Evolutionary conservation across 106 monocot genomes (phyloP), one percentile per base, ranked within the genome.

Genomic region (Gastrodia elata): DNA sequence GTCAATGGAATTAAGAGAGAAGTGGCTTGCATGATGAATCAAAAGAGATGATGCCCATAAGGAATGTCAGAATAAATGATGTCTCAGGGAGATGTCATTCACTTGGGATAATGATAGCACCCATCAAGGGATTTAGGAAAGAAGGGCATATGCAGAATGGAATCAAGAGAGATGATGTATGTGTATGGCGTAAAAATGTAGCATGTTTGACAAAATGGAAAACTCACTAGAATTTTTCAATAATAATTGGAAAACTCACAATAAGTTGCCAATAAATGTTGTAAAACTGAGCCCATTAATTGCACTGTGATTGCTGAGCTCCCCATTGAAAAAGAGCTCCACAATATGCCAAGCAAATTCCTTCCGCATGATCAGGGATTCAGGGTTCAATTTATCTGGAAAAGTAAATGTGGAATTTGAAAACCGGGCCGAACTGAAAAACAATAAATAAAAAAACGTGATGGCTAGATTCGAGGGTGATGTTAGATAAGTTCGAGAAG

Each of bases 321-420:
- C 91, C 20, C 73, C 35, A 61, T 84, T 86, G 52, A 88, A 68
- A 78, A 98, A 84, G 13, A 76, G 78, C 70, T 93, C 98, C 69
- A 78, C 93, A 78, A 98, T 86, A 74, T 91, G 98, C 93, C 98
- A 98, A 25, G 91, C 98, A 88, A 85, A 85, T 82, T 93, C 98
- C 73, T 82, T 84, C 74, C 70, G 91, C 68, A 98, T 65, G 32
- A 82, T 67, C 55, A 91, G 73, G 33, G 76, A 4, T 49, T 89
- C 86, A 38, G 81, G 65, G 71, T 56, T 82, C 70, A 91, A 57
- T 57, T 79, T 83, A 44, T 84, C 80, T 48, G 88, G 84, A 82
- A 57, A 25, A 74, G 77, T 44, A 98, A 71, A 36, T 68, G 30
- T 32, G 93, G 98, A 57, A 93, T 82, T 80, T 89, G 91, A 78